phyloP scores from a whole-genome alignment of 176 grass and related monocot species.

The Oryza meridionalis region DNA sequence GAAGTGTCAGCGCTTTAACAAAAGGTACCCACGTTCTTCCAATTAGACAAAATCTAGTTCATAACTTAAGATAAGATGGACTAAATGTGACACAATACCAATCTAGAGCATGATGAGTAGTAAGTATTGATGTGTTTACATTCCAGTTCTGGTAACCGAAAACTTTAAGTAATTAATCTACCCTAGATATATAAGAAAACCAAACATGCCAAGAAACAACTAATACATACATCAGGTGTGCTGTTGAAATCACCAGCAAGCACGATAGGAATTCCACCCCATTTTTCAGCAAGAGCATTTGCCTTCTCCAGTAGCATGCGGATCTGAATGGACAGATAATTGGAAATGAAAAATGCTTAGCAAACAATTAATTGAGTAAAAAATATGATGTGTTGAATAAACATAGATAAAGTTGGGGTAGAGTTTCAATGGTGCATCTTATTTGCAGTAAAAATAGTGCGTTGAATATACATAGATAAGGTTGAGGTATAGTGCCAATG shows the following conservation, averaged over 20 bases:
- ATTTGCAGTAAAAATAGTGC: not conserved
- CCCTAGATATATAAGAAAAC: conserved; percentile 12
- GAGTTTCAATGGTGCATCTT: not conserved
- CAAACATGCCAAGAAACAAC: conserved; percentile 35
- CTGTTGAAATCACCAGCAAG: conserved; percentile 98
- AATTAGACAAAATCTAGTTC: not conserved
- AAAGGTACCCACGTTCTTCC: not conserved
- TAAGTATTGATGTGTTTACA: not conserved
- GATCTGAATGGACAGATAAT: conserved; percentile 56
- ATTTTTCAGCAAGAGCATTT: conserved; percentile 77
- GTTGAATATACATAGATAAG: conserved; percentile 9
- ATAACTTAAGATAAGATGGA: conserved; percentile 33
- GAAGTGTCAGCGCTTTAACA: conserved; percentile 30
- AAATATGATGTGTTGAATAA: conserved; percentile 9
- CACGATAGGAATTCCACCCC: conserved; percentile 79
- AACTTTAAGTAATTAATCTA: not conserved
- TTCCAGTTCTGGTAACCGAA: conserved; percentile 13
- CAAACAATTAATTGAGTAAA: conserved; percentile 5
- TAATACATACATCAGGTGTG: conserved; percentile 73
- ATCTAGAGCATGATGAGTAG: conserved; percentile 20
- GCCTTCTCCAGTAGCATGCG: conserved; percentile 68
- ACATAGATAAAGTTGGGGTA: conserved; percentile 14
- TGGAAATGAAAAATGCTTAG: not conserved
- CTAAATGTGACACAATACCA: not conserved
- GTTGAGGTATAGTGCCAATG: conserved; percentile 19